A percentile compares a stretch with the other conserved stretches of the same genome.
Evolutionary conservation across 371 early-diverging fungal genomes (phyloP).

Genomic region (Mortierella sp.): DNA sequence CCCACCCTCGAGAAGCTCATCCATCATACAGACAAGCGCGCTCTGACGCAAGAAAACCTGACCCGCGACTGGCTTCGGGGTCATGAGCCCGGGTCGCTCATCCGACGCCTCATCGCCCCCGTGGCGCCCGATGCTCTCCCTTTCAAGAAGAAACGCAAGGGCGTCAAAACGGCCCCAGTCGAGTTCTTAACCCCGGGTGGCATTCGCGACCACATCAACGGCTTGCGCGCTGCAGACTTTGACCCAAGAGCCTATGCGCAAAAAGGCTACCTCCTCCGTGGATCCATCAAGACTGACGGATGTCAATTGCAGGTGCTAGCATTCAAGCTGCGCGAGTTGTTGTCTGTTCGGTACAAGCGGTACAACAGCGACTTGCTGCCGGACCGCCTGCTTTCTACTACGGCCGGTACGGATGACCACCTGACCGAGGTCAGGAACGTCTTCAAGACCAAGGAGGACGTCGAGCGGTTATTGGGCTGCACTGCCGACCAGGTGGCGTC

Average conservation of each 20-base stretch:
- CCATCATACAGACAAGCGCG: slow-evolving; percentile 1
- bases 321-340: slow-evolving; percentile 27
- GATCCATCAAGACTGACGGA: slow-evolving; percentile 31
- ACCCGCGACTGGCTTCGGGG: slow-evolving; percentile 11
- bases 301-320: slow-evolving; percentile 18
- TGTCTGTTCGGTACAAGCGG: slow-evolving; percentile 19
- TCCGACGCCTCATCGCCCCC: slow-evolving; percentile 22
- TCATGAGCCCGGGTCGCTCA: slow-evolving; percentile 15
- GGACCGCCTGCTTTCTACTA: slow-evolving; percentile 21
- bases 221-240: slow-evolving; percentile 8
- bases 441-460: slow-evolving; percentile 21
- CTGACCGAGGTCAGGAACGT: slow-evolving; percentile 26
- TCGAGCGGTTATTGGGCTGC: slow-evolving; percentile 5
- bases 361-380: slow-evolving; percentile 16
- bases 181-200: no score
- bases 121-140: not conserved
- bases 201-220: slow-evolving; percentile 17
- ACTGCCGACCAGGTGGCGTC: not conserved
- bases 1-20: slow-evolving; percentile 20
- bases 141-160: no score
- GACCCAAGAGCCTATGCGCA: not conserved
- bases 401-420: slow-evolving; percentile 14
- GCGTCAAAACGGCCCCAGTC: no score
- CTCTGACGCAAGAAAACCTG: slow-evolving; percentile 4
- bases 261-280: slow-evolving; percentile 24